Conservation (phyloP, 2,329 filamentous ascomycete species). For the Didymosphaeria variabile region DNA sequence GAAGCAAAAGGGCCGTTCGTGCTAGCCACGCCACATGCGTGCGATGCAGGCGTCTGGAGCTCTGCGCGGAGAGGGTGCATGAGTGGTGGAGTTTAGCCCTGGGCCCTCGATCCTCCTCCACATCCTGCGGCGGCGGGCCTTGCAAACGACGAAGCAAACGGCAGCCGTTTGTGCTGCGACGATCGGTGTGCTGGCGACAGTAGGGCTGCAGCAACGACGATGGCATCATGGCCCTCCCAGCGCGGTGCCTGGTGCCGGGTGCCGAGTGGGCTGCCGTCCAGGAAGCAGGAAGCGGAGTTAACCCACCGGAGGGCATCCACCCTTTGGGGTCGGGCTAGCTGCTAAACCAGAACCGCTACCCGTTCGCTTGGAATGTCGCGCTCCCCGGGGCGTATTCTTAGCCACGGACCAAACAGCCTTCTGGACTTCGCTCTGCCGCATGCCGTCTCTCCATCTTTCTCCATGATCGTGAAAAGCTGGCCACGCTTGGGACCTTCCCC, state of each 20-base stretch:
- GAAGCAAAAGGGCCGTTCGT: conserved; percentile 20
- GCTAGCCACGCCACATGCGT: conserved; percentile 21
- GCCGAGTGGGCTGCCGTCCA: conserved; percentile 20
- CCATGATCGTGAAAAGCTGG: conserved; percentile 4
- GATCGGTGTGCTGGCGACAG: neutral
- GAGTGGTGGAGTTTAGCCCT: conserved; percentile 28
- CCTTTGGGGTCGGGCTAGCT: neutral
- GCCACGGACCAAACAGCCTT: conserved; percentile 16
- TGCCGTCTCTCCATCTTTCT: conserved; percentile 12
- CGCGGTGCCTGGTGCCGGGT: conserved; percentile 16
- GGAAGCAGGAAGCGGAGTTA: neutral
- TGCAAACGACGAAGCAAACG: neutral
- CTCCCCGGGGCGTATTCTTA: conserved; percentile 17
- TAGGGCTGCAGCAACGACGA: conserved; percentile 7
- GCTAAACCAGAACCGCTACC: conserved; percentile 5
- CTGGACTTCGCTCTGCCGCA: conserved; percentile 5
- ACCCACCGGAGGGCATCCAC: neutral
- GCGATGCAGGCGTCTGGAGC: conserved; percentile 14
- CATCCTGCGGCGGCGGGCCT: neutral
- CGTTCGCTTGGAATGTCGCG: conserved; percentile 5
- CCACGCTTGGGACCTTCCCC: conserved; percentile 1
- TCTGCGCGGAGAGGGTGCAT: conserved; percentile 20
- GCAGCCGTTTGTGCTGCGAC: neutral
- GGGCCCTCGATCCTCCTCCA: conserved; percentile 4
- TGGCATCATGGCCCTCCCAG: conserved; percentile 6